phyloP scores from a whole-genome alignment of 2,329 filamentous ascomycete genomes.

The Lecanosticta acicola region DNA sequence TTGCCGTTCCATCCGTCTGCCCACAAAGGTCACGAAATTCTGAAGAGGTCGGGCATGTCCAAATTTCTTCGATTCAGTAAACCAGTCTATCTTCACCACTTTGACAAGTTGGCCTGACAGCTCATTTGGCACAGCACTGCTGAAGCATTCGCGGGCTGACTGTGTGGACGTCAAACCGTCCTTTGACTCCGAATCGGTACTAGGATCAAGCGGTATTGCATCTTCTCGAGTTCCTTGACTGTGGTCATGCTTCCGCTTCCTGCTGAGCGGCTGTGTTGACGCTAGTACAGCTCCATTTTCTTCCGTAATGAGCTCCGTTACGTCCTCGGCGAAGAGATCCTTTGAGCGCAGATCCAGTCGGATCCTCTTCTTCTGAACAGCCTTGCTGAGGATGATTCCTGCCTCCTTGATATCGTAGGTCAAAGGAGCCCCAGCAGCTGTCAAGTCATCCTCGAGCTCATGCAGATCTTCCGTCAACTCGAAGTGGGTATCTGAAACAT shows the following conservation, averaged over 20 bases:
- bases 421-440: constrained; percentile 49
- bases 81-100: constrained; percentile 52
- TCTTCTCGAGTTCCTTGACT: constrained; percentile 2
- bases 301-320: too few species aligned
- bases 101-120: too few species aligned
- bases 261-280: not conserved
- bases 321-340: constrained; percentile 50
- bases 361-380: constrained; percentile 64
- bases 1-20: constrained; percentile 39
- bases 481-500: constrained; percentile 67
- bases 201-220: constrained; percentile 25
- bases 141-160: not conserved
- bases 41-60: constrained; percentile 42
- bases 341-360: constrained; percentile 69
- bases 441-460: constrained; percentile 58
- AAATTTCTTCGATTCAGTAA: constrained; percentile 43
- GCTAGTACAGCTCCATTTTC: too few species aligned
- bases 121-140: too few species aligned
- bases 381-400: constrained; percentile 66
- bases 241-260: constrained; percentile 14
- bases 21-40: constrained; percentile 49
- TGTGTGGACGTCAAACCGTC: not conserved
- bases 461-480: constrained; percentile 54
- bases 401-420: constrained; percentile 70
- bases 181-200: constrained; percentile 33